Evolutionary conservation across 257 asterid species (phyloP).

Genomic region (Solanum corneliomulleri): DNA sequence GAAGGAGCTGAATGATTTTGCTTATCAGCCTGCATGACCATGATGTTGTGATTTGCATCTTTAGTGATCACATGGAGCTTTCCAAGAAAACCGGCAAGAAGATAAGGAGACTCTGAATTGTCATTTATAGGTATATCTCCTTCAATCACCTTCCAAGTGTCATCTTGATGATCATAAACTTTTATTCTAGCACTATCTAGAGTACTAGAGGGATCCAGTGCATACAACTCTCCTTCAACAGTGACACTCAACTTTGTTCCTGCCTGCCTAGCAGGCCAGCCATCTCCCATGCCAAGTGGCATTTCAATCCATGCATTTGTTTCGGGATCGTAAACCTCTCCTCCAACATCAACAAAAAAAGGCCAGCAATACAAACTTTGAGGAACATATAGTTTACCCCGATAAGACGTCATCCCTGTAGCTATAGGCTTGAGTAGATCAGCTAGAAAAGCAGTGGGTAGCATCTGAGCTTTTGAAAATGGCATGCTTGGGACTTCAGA

Average conservation of each 20-base stretch:
- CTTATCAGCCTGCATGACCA: conserved; percentile 61
- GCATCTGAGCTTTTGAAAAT: conserved; percentile 69
- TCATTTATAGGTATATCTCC: conserved; percentile 69
- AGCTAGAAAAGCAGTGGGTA: conserved; percentile 83
- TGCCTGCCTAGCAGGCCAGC: conserved; percentile 96
- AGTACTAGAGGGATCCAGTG: conserved; percentile 70
- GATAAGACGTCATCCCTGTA: conserved; percentile 77
- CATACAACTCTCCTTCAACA: conserved; percentile 74
- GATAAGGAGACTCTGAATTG: conserved; percentile 68
- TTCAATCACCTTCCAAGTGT: conserved; percentile 69
- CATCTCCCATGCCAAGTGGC: conserved; percentile 95
- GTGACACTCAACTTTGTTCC: conserved; percentile 76
- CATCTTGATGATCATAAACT: conserved; percentile 73
- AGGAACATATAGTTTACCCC: conserved; percentile 79
- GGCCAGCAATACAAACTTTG: conserved; percentile 95
- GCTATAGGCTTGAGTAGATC: conserved; percentile 91
- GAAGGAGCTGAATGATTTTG: conserved; percentile 21
- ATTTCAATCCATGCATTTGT: conserved; percentile 76
- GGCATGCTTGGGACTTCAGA: conserved; percentile 87
- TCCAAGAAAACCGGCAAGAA: conserved; percentile 73
- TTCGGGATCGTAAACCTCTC: conserved; percentile 88
- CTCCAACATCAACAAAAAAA: conserved; percentile 89
- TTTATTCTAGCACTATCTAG: conserved; percentile 73
- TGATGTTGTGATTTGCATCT: conserved; percentile 44
- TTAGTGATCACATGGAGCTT: conserved; percentile 73